Conservation (phyloP, 305 asterid species). For the Fraxinus angustifolia region DNA sequence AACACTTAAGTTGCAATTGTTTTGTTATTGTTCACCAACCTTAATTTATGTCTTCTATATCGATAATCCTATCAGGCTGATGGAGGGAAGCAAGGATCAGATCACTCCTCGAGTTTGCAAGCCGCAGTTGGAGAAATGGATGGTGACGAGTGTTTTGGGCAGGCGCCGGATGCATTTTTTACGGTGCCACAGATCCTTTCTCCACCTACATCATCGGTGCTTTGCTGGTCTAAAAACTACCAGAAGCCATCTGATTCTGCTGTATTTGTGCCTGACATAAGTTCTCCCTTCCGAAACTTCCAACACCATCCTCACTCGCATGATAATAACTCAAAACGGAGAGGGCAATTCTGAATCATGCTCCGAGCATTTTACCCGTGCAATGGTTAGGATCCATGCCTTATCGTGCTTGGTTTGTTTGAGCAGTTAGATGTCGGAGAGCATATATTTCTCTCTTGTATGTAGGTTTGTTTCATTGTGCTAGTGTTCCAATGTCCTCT, state of each 20-base stretch:
- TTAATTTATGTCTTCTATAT: neutral
- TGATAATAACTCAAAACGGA: constrained; percentile 40
- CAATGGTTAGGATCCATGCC: constrained; percentile 8
- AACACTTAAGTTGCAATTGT: neutral
- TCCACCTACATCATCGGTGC: constrained; percentile 87
- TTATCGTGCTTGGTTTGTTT: neutral
- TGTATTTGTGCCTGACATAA: constrained; percentile 63
- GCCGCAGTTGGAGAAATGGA: constrained; percentile 55
- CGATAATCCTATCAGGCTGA: constrained; percentile 40
- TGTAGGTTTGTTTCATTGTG: neutral
- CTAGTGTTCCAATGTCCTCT: neutral
- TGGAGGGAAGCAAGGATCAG: constrained; percentile 60
- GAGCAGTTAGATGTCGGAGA: neutral
- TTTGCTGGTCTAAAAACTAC: constrained; percentile 54
- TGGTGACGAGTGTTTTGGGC: constrained; percentile 60
- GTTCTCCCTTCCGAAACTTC: constrained; percentile 30
- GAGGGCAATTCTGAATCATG: constrained; percentile 38
- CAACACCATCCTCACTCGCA: constrained; percentile 29
- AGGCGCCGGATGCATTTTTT: constrained; percentile 59
- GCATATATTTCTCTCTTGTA: neutral
- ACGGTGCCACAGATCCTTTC: constrained; percentile 76
- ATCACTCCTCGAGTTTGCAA: constrained; percentile 44
- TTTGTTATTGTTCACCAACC: neutral
- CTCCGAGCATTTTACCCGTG: neutral
- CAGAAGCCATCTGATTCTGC: constrained; percentile 36